Base-by-base conservation (phyloP, 2,329 filamentous ascomycete genomes). In the Aspergillus fructus region DNA sequence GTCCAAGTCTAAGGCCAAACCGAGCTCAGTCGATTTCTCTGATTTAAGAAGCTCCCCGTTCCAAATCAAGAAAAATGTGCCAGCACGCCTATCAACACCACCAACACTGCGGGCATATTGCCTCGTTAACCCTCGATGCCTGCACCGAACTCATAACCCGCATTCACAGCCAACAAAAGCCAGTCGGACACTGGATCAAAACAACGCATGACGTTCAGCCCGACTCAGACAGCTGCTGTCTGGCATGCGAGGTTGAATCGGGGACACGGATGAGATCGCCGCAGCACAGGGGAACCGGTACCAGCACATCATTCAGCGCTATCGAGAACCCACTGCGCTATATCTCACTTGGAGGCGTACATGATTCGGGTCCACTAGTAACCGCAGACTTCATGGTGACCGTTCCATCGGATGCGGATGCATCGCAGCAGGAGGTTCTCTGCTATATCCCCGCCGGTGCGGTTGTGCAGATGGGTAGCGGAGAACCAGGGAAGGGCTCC, bases 1-100 rank as follows among this genome's bases (percentile, higher is more conserved):
- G 9, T 30, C 27, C 9, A 30, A 30, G 3, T 30, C 27, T 3
- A 30, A 30, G 27, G 11, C 3, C 27, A 30, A 11, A 2, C 27
- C 3, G 9, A 11, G 27, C 27, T 3, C 27, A 30, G 27, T 30
- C 27, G 9, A 11, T 11, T 11, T 30, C 8, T 30, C 27, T 2
- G 27, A 30, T 1, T 3, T 11, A 11, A 24, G 3, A 30, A 30
- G 27, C 9, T 4, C 3, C 27, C 9, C 27, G 27, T 4, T n/a
- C 15, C 12, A 37, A 15, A 8, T 2, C 12, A n/a, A 37, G 12
- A 4, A 37, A 37, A 15, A 71, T 71, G 68, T 71, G 68, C 37
- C 48, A 58, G 7, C 55, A 66, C 34, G 66, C 55, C n/a, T 68
- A 65, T 43, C 66, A 70, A 46, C 68, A 69, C 54, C 68, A 67